Evolutionary conservation across 441 rosid genomes (phyloP).

Genomic region (Breynia disticha): DNA sequence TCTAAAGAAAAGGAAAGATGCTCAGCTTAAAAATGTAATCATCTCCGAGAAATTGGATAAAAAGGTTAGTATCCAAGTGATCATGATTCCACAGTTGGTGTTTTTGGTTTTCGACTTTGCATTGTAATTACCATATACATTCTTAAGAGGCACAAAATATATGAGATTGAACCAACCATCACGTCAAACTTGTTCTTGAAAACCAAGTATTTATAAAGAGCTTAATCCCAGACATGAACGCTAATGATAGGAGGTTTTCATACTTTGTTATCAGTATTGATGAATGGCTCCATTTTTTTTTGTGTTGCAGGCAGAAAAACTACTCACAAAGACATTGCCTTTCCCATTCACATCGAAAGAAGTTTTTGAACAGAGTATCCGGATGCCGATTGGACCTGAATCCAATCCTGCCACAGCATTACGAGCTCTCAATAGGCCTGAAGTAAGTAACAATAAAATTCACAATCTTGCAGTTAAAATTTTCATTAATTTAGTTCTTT

Average conservation of each 20-base stretch:
- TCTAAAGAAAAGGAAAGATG: slow-evolving; percentile 75
- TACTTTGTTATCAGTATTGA: background rate
- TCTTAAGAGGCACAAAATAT: background rate
- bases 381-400: slow-evolving; percentile 89
- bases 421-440: slow-evolving; percentile 69
- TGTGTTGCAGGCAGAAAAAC: slow-evolving; percentile 63
- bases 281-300: background rate
- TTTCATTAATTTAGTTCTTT: background rate
- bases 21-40: slow-evolving; percentile 62
- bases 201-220: background rate
- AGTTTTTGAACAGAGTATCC: slow-evolving; percentile 68
- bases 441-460: slow-evolving; percentile 30
- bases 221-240: background rate
- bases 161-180: background rate
- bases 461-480: background rate
- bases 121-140: background rate
- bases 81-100: background rate
- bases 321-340: slow-evolving; percentile 62
- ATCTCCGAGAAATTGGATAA: slow-evolving; percentile 79
- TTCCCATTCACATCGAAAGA: slow-evolving; percentile 76
- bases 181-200: background rate
- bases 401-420: slow-evolving; percentile 63
- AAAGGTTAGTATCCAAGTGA: slow-evolving; percentile 60
- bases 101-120: background rate
- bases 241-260: background rate